Evolutionary conservation across 1,284 basidiomycete genomes (phyloP).

Genomic region (Apiotrichum porosum): DNA sequence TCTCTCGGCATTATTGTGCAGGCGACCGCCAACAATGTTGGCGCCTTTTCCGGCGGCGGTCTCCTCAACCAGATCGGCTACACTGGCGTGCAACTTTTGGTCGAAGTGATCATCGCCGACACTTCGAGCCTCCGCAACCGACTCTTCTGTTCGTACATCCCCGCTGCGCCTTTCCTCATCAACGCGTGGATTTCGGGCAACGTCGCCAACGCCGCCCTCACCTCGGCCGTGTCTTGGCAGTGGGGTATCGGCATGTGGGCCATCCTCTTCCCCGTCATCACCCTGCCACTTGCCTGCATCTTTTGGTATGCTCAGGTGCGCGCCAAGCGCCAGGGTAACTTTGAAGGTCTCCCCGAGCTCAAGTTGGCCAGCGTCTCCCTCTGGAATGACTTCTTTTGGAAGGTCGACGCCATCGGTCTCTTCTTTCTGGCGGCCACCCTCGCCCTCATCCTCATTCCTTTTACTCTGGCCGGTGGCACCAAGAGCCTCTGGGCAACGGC

Average conservation of each 20-base stretch:
- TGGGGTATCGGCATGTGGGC: conserved; percentile 55
- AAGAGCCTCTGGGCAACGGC: conserved; percentile 32
- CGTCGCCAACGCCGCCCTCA: conserved; percentile 45
- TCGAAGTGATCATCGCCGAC: conserved; percentile 54
- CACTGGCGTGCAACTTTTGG: not conserved
- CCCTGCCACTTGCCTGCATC: conserved; percentile 30
- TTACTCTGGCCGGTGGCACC: conserved; percentile 43
- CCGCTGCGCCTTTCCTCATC: conserved; percentile 57
- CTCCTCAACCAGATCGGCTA: conserved; percentile 37
- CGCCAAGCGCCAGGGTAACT: conserved; percentile 34
- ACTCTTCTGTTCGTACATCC: conserved; percentile 54
- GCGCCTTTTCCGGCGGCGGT: conserved; percentile 32
- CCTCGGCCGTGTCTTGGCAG: conserved; percentile 41
- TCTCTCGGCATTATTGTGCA: conserved; percentile 36
- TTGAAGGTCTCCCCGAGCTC: too few species aligned
- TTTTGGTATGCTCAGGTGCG: conserved; percentile 41
- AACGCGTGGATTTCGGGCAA: conserved; percentile 29
- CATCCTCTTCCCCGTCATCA: conserved; percentile 7
- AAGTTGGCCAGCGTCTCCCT: conserved; percentile 30
- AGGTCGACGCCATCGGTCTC: conserved; percentile 47
- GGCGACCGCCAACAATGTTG: conserved; percentile 27
- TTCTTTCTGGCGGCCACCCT: conserved; percentile 27
- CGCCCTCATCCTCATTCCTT: conserved; percentile 38
- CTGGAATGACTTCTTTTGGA: conserved; percentile 42
- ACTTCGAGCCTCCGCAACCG: conserved; percentile 70